Percentiles rank a stretch among this genome's conserved stretches.
These are phyloP conservation scores for Vigna mungo DNA, from an alignment of 306 rosid genomes.

Conservation along the genomic window DNA sequence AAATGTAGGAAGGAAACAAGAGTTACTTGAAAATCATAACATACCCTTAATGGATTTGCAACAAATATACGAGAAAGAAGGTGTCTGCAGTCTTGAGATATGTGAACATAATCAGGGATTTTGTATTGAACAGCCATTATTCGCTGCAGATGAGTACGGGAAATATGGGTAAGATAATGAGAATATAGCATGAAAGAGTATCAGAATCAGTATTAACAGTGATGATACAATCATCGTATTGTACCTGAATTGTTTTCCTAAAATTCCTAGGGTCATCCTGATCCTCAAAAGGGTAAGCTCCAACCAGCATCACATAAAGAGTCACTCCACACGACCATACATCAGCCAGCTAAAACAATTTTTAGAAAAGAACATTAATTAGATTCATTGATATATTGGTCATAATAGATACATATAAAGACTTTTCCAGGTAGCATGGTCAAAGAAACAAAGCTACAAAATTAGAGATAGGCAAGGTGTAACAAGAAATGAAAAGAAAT, in stretches of 20 bases:
- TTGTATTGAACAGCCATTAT: constrained; percentile 81
- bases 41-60: constrained; percentile 69
- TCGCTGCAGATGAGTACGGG: constrained; percentile 51
- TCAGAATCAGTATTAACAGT: background rate
- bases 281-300: constrained; percentile 85
- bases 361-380: constrained; percentile 22
- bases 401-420: constrained; percentile 6
- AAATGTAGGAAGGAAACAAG: background rate
- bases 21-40: constrained; percentile 31
- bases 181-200: constrained; percentile 24
- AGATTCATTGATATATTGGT: constrained; percentile 17
- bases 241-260: constrained; percentile 80
- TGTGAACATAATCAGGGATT: constrained; percentile 80
- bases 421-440: constrained; percentile 27
- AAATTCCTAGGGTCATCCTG: constrained; percentile 79
- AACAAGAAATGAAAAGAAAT: background rate
- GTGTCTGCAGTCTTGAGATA: constrained; percentile 76
- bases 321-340: constrained; percentile 92
- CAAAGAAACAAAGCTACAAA: constrained; percentile 24
- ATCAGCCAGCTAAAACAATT: constrained; percentile 66
- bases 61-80: constrained; percentile 75
- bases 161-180: constrained; percentile 32
- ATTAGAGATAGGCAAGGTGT: background rate
- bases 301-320: constrained; percentile 84
- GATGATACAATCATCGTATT: background rate